A percentile compares a stretch with the other conserved stretches of the same genome.
These are phyloP conservation scores for Pontederia crassipes DNA, from an alignment of 176 grass and related monocot genomes.

Conservation along the genomic window DNA sequence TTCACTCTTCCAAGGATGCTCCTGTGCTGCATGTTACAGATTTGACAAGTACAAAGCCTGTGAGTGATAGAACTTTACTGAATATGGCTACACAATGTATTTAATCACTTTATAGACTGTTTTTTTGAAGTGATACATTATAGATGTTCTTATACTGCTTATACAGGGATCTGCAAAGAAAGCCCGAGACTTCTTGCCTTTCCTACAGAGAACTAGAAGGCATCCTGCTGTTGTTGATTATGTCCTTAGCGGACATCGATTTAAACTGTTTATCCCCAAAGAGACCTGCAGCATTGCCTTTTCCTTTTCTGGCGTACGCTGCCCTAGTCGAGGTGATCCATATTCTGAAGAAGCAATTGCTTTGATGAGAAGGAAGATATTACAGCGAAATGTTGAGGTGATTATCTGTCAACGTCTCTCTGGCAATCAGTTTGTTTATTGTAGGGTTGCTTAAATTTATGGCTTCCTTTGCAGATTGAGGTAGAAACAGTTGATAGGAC, in stretches of 20 bases:
- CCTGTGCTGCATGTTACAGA: constrained; percentile 92
- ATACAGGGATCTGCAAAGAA: constrained; percentile 71
- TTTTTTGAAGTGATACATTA: constrained; percentile 2
- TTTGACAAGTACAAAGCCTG: constrained; percentile 7
- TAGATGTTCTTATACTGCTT: not conserved
- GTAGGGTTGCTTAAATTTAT: too few species aligned
- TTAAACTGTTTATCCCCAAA: constrained; percentile 85
- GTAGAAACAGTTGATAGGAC: constrained; percentile 88
- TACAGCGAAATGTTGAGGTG: constrained; percentile 95
- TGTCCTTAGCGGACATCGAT: constrained; percentile 89
- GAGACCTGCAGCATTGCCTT: constrained; percentile 95
- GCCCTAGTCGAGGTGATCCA: constrained; percentile 67
- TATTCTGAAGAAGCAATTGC: constrained; percentile 92
- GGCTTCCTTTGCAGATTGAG: constrained; percentile 44
- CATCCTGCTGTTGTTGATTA: constrained; percentile 79
- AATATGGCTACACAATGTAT: too few species aligned
- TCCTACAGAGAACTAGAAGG: constrained; percentile 69
- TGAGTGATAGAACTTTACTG: not conserved
- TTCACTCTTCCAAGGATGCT: constrained; percentile 59
- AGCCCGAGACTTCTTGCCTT: constrained; percentile 88
- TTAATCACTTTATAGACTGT: not conserved
- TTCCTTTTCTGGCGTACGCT: constrained; percentile 80
- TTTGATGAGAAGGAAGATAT: constrained; percentile 84
- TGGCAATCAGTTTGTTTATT: too few species aligned
- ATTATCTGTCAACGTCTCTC: not conserved